phyloP scores from a whole-genome alignment of 495 filamentous ascomycete genomes.

The Xylaria nigripes region DNA sequence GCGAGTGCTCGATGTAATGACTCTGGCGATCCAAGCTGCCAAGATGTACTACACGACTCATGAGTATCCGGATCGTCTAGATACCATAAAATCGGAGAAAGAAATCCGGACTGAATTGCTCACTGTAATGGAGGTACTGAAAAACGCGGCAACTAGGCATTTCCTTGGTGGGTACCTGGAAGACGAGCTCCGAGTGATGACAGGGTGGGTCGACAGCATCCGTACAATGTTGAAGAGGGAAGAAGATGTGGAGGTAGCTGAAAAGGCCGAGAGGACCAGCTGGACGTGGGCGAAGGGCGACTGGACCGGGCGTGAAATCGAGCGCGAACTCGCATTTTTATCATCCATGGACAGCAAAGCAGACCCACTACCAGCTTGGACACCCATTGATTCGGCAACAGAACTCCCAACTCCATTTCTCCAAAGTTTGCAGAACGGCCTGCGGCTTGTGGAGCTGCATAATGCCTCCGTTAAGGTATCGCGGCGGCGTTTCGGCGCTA shows the following conservation, averaged over 20 bases:
- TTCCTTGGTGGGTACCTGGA: slow-evolving; percentile 75
- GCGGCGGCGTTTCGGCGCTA: slow-evolving; percentile 80
- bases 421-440: slow-evolving; percentile 62
- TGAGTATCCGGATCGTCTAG: slow-evolving; percentile 71
- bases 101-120: slow-evolving; percentile 73
- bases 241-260: slow-evolving; percentile 62
- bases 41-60: slow-evolving; percentile 92
- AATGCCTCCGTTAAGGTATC: slow-evolving; percentile 82
- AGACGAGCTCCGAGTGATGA: slow-evolving; percentile 64
- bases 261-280: slow-evolving; percentile 58
- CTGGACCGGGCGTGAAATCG: slow-evolving; percentile 68
- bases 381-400: slow-evolving; percentile 44
- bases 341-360: slow-evolving; percentile 45
- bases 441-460: slow-evolving; percentile 76
- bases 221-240: slow-evolving; percentile 67
- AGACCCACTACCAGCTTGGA: slow-evolving; percentile 61
- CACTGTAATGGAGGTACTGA: slow-evolving; percentile 78
- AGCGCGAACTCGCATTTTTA: slow-evolving; percentile 81
- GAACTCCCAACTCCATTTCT: slow-evolving; percentile 69
- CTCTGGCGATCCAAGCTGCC: slow-evolving; percentile 85
- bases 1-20: slow-evolving; percentile 84
- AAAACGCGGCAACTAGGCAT: slow-evolving; percentile 77
- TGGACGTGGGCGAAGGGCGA: slow-evolving; percentile 75
- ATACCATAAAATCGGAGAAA: slow-evolving; percentile 74
- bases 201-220: slow-evolving; percentile 67